Percentiles rank a stretch among this genome's conserved stretches.
Evolutionary conservation across 176 grass and related monocot species (phyloP).

Genomic region (Aegilops tauschii): DNA sequence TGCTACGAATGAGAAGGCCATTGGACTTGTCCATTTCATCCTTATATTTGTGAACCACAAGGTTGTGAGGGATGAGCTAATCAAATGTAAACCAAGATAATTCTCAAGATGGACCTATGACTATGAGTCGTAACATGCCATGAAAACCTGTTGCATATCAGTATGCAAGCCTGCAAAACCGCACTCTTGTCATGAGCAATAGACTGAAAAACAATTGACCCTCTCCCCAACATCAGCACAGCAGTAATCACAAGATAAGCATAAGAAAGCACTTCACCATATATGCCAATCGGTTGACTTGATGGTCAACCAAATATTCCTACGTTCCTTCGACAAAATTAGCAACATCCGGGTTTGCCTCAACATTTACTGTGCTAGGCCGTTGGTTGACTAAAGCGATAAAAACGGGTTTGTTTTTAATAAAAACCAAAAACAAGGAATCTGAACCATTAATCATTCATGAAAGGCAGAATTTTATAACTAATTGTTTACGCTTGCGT

Average conservation of each 20-base stretch:
- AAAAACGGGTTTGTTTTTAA: slow-evolving; percentile 3
- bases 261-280: neutral
- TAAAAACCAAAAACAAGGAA: slow-evolving; percentile 13
- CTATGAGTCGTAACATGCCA: neutral
- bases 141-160: slow-evolving; percentile 1
- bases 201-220: slow-evolving; percentile 7
- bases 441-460: neutral
- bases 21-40: slow-evolving; percentile 16
- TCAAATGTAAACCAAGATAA: slow-evolving; percentile 15
- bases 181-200: neutral
- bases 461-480: neutral
- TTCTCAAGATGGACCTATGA: neutral
- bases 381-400: neutral
- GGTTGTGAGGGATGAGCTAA: neutral
- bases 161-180: neutral
- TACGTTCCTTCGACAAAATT: neutral
- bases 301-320: neutral
- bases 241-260: slow-evolving; percentile 31
- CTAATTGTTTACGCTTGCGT: neutral
- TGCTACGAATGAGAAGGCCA: neutral
- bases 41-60: slow-evolving; percentile 12
- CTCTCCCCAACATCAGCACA: neutral
- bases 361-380: neutral
- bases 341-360: neutral
- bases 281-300: neutral